Evolutionary conservation across 1,139 yeast species (phyloP).

Genomic region (Yamadazyma buinensis): DNA sequence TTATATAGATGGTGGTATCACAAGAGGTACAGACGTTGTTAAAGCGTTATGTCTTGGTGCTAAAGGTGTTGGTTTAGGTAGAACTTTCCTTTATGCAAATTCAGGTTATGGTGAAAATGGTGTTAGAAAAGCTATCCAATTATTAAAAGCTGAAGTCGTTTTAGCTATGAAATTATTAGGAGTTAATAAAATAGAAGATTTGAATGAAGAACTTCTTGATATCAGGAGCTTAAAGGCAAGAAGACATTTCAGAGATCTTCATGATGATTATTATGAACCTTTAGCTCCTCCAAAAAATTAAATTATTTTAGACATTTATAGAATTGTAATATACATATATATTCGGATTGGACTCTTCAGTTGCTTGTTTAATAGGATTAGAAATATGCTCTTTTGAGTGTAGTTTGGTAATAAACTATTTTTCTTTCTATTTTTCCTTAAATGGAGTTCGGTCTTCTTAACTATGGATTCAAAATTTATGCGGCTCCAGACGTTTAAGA

Average conservation of each 20-base stretch:
- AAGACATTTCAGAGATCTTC: constrained; percentile 18
- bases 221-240: constrained; percentile 7
- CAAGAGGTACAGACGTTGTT: constrained; percentile 51
- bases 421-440: too few relatives aligned
- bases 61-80: constrained; percentile 52
- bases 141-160: constrained; percentile 43
- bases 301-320: too few relatives aligned
- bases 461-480: too few relatives aligned
- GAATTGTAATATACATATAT: too few relatives aligned
- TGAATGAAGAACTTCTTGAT: constrained; percentile 21
- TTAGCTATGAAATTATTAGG: constrained; percentile 47
- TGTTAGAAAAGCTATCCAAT: constrained; percentile 39
- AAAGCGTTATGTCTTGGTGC: constrained; percentile 57
- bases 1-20: constrained; percentile 53
- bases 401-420: too few relatives aligned
- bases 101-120: constrained; percentile 50
- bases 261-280: constrained; percentile 32
- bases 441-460: too few relatives aligned
- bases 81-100: constrained; percentile 46
- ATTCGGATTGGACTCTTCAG: too few relatives aligned
- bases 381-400: too few relatives aligned
- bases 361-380: too few relatives aligned
- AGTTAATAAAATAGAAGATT: constrained; percentile 34
- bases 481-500: too few relatives aligned
- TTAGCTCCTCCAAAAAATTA: constrained; percentile 19